Percentiles rank a stretch among this genome's conserved stretches.
Evolutionary conservation across 1,284 basidiomycete genomes (phyloP).

Genomic region (Sanghuangporus sanghuang): DNA sequence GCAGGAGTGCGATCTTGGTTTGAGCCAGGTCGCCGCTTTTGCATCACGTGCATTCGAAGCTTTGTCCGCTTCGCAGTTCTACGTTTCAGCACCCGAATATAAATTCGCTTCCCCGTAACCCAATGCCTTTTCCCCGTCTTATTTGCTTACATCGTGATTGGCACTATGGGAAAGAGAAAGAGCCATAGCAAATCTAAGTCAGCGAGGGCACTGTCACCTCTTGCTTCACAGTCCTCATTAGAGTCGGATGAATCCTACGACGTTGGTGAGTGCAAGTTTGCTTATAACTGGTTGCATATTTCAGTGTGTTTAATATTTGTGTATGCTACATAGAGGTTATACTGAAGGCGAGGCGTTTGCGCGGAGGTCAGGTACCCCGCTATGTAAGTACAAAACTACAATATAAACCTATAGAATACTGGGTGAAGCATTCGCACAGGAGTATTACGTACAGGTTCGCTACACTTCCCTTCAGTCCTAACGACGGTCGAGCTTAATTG

Average conservation of each 20-base stretch:
- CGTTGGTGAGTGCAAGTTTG: constrained; percentile 6
- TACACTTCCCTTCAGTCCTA: too few species aligned
- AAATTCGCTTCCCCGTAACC: background rate
- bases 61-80: background rate
- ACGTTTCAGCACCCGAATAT: background rate
- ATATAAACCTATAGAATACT: background rate
- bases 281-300: background rate
- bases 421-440: background rate
- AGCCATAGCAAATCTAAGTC: background rate
- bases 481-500: background rate
- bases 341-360: background rate
- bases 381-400: constrained; percentile 1
- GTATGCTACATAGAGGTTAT: constrained; percentile 7
- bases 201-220: background rate
- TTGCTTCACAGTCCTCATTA: background rate
- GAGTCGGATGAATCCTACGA: constrained; percentile 2
- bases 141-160: background rate
- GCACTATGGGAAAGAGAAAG: constrained; percentile 12
- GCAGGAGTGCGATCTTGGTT: background rate
- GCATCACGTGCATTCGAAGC: background rate
- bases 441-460: constrained; percentile 9
- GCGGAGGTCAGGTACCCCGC: background rate
- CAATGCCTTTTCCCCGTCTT: background rate
- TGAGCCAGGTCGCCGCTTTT: background rate
- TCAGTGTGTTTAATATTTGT: background rate